Base-by-base conservation (phyloP, 352 stramenopile genomes). In the Globisporangium radiosum region DNA sequence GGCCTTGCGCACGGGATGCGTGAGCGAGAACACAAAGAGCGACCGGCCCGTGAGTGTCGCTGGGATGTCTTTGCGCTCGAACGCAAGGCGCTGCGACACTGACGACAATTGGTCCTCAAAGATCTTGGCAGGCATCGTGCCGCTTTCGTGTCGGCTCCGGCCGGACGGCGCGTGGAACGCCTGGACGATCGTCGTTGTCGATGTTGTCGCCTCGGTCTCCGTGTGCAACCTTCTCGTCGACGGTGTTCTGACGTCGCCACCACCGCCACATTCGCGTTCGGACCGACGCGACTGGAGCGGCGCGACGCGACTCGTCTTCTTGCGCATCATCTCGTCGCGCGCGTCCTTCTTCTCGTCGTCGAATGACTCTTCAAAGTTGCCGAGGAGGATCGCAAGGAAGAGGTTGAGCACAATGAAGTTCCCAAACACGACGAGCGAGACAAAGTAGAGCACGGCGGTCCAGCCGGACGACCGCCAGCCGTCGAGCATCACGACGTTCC, bases 361-460 rank as follows among this genome's bases (percentile, higher is more conserved):
- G 52, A 73, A 82, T 3, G 75, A 79, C 45, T 83, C 75, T 42
- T 92, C 83, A 63, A 97, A 97, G 54, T 95, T 92, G 6, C 72
- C 76, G 5, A 98, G 73, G 44, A 98, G 70, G 57, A 98, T 96
- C 1, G 90, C 91, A 1, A 97, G 72, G 59, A 98, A 97, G 13
- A 98, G 66, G 62, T 97, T 97, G 13, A 98, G 66, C 44, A 97
- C 72, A 40, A 96, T 91, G 65, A 96, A 97, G 15, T 90, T 82
- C 36, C 88, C 92, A 10, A 97, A 48, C 1, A 97, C 69, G 42
- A 97, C 69, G 17, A 96, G 63, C 10, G 79, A 87, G 33, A 94
- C 56, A 50, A 94, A 94, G 62, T 96, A 97, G 37, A 92, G 13
- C 42, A 76, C 71, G 4, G 76, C 68, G 1, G 64, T 66, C 73